phyloP scores from a whole-genome alignment of 1,284 basidiomycete species.

The Ceratobasidium sp. region DNA sequence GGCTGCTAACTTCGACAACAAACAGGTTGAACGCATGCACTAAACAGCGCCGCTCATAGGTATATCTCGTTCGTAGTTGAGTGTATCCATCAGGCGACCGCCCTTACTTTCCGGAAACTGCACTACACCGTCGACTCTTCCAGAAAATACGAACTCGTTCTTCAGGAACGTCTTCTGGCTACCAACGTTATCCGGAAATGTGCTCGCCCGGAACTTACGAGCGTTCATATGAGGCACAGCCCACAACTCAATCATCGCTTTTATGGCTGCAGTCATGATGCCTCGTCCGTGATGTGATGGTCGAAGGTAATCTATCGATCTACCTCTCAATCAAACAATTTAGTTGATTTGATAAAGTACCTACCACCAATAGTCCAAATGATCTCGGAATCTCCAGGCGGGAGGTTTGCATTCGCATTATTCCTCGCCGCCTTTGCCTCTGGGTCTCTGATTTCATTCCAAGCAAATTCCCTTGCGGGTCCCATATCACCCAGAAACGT shows the following conservation, averaged over 20 bases:
- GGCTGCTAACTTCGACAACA: no score
- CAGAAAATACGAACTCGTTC: slow-evolving; percentile 63
- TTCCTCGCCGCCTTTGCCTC: slow-evolving; percentile 40
- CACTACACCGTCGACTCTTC: neutral
- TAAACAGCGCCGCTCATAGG: no score
- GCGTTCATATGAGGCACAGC: slow-evolving; percentile 67
- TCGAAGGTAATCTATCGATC: slow-evolving; percentile 61
- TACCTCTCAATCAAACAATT: neutral
- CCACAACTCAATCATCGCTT: slow-evolving; percentile 64
- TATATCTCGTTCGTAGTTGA: neutral
- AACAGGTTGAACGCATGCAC: no score
- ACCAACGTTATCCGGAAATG: slow-evolving; percentile 63
- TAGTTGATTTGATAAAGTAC: neutral
- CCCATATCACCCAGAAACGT: slow-evolving; percentile 43
- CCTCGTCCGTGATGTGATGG: slow-evolving; percentile 69
- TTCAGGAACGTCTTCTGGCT: slow-evolving; percentile 71
- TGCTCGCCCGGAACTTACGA: slow-evolving; percentile 58
- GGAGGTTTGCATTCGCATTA: slow-evolving; percentile 37
- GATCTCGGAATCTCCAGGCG: slow-evolving; percentile 41
- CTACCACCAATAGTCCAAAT: slow-evolving; percentile 44
- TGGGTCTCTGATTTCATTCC: slow-evolving; percentile 36
- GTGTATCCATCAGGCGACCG: slow-evolving; percentile 12
- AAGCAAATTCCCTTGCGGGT: slow-evolving; percentile 27
- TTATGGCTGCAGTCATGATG: slow-evolving; percentile 71
- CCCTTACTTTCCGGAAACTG: slow-evolving; percentile 32